Evolutionary conservation across 2,329 filamentous ascomycete genomes (phyloP).

Genomic region (Microcera coccophila): DNA sequence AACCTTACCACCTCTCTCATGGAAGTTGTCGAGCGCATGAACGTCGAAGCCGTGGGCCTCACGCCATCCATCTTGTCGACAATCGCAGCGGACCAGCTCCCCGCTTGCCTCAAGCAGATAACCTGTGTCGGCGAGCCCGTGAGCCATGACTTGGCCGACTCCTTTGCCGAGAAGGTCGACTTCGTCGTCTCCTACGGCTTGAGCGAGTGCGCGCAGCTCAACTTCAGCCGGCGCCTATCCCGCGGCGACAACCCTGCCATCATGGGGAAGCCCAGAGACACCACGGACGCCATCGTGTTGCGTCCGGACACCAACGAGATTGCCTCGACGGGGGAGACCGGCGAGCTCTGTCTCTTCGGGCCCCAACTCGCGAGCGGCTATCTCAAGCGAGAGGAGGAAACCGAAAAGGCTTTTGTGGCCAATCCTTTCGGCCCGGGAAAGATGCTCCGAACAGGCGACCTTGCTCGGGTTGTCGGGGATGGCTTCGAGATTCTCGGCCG

Average conservation of each 20-base stretch:
- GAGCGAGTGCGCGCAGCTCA: constrained; percentile 20
- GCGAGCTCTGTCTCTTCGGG: constrained; percentile 19
- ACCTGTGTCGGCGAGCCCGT: constrained; percentile 16
- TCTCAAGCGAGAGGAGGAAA: constrained; percentile 11
- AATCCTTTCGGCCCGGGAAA: constrained; percentile 14
- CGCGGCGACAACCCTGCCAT: constrained; percentile 5
- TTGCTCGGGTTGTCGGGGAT: constrained; percentile 11
- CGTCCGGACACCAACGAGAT: constrained; percentile 3
- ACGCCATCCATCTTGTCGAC: constrained; percentile 16
- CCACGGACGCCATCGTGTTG: constrained; percentile 10
- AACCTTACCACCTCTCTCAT: constrained; percentile 6
- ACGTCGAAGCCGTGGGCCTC: constrained; percentile 16
- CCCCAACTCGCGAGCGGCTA: constrained; percentile 18
- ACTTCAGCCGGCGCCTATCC: constrained; percentile 3
- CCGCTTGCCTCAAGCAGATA: constrained; percentile 10
- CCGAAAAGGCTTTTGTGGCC: constrained; percentile 5
- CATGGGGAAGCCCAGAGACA: constrained; percentile 4
- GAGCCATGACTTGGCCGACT: constrained; percentile 7
- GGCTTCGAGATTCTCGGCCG: constrained; percentile 20
- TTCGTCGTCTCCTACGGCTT: constrained; percentile 15
- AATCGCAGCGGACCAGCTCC: constrained; percentile 3
- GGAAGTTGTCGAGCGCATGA: constrained; percentile 10
- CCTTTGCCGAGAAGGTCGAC: constrained; percentile 6
- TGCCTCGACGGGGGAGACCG: constrained; percentile 8
- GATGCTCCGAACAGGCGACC: constrained; percentile 19